These are phyloP conservation scores for Globisporangium yorkense DNA, from an alignment of 352 stramenopile genomes.

Conservation along the genomic window DNA sequence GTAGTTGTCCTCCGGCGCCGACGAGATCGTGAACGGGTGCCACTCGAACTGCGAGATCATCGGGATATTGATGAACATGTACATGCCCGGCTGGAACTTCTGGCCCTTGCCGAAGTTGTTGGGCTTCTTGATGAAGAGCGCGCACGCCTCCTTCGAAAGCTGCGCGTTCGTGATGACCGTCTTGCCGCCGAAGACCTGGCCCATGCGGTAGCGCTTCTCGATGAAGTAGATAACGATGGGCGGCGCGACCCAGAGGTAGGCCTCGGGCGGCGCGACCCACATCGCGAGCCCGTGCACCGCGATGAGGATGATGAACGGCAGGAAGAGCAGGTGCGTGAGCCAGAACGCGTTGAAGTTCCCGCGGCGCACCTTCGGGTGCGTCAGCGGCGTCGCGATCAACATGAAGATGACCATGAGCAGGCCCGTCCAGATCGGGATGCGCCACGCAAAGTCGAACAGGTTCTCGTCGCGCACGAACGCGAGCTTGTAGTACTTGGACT, in stretches of 20 bases:
- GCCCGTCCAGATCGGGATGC: slow-evolving; percentile 59
- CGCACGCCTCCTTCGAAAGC: slow-evolving; percentile 46
- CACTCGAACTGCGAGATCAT: slow-evolving; percentile 76
- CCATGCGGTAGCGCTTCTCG: slow-evolving; percentile 57
- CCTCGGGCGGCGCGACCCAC: slow-evolving; percentile 54
- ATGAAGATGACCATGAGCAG: slow-evolving; percentile 54
- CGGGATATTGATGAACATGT: slow-evolving; percentile 81
- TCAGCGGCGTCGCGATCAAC: slow-evolving; percentile 35
- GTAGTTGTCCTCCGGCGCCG: slow-evolving; percentile 62
- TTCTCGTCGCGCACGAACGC: slow-evolving; percentile 50
- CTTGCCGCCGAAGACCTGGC: slow-evolving; percentile 41
- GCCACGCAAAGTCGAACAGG: slow-evolving; percentile 30
- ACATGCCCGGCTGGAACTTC: slow-evolving; percentile 66
- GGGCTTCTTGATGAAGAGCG: slow-evolving; percentile 64
- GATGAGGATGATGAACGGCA: slow-evolving; percentile 64
- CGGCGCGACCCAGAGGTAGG: slow-evolving; percentile 47
- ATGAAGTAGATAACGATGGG: slow-evolving; percentile 53
- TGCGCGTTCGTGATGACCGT: slow-evolving; percentile 42
- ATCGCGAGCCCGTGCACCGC: slow-evolving; percentile 52
- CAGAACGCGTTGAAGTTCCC: slow-evolving; percentile 68
- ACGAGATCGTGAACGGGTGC: slow-evolving; percentile 91
- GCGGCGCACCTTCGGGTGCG: slow-evolving; percentile 39
- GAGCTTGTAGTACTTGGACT: slow-evolving; percentile 39
- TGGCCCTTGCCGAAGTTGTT: slow-evolving; percentile 38
- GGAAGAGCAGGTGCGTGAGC: slow-evolving; percentile 58